Percentiles rank a stretch among this genome's conserved stretches.
phyloP scores from a whole-genome alignment of 2,329 filamentous ascomycete genomes.

The Colletotrichum zoysiae region DNA sequence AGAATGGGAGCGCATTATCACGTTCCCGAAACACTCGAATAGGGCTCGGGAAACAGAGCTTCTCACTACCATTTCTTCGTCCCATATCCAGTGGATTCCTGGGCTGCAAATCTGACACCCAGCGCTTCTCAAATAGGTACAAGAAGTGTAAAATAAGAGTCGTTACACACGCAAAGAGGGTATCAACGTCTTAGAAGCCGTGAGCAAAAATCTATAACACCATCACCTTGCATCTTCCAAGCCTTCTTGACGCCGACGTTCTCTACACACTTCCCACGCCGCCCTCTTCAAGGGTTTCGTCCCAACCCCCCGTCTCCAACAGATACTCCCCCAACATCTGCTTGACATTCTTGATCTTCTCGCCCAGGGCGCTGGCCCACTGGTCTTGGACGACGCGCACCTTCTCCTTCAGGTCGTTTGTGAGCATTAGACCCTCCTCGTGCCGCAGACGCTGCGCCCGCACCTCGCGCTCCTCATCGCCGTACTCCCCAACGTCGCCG shows the following conservation, averaged over 20 bases:
- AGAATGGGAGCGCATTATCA: too few species aligned
- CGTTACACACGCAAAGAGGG: slow-evolving; percentile 40
- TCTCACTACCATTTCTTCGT: background rate
- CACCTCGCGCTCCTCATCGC: slow-evolving; percentile 51
- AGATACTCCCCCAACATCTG: slow-evolving; percentile 80
- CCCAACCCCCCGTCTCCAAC: slow-evolving; percentile 86
- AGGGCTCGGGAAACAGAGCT: too few species aligned
- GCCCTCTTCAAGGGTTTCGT: slow-evolving; percentile 76
- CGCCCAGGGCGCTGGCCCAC: slow-evolving; percentile 89
- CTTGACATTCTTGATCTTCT: slow-evolving; percentile 79
- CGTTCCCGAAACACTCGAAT: background rate
- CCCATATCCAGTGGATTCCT: slow-evolving; percentile 4
- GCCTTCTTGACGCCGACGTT: background rate
- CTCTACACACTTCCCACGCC: slow-evolving; percentile 62
- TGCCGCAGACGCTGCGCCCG: slow-evolving; percentile 68
- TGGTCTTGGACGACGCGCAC: slow-evolving; percentile 91
- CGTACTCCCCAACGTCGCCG: slow-evolving; percentile 53
- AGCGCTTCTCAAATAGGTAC: slow-evolving; percentile 31
- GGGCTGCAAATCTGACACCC: slow-evolving; percentile 12
- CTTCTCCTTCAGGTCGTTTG: slow-evolving; percentile 92
- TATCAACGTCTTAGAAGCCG: slow-evolving; percentile 42
- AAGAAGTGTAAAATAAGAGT: slow-evolving; percentile 32
- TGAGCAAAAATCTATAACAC: slow-evolving; percentile 27
- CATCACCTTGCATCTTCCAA: slow-evolving; percentile 5
- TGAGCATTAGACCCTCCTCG: slow-evolving; percentile 79